phyloP scores from a whole-genome alignment of 2,329 filamentous ascomycete species.

The Colletotrichum salicis region DNA sequence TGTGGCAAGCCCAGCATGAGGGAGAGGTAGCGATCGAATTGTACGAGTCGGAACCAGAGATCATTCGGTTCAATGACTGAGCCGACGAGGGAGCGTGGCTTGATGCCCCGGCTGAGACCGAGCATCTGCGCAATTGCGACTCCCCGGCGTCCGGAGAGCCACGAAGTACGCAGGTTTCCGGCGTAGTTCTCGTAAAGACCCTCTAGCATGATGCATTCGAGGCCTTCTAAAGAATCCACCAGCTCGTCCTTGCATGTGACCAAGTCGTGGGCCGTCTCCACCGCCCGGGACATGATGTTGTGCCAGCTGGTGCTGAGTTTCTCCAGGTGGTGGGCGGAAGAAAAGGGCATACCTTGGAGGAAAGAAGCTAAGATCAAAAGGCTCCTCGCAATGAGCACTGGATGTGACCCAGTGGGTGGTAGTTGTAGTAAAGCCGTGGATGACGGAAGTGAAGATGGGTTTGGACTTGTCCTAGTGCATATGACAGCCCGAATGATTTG shows the following conservation, averaged over 20 bases:
- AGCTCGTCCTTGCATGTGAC: slow-evolving; percentile 60
- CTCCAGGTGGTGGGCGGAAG: background rate
- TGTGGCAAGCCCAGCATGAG: slow-evolving; percentile 54
- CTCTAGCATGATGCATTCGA: slow-evolving; percentile 63
- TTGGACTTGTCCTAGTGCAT: background rate
- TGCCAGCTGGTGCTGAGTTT: slow-evolving; percentile 39
- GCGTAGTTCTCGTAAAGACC: slow-evolving; percentile 57
- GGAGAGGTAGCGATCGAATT: slow-evolving; percentile 49
- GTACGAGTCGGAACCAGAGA: slow-evolving; percentile 52
- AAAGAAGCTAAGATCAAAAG: slow-evolving; percentile 51
- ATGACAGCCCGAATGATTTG: slow-evolving; percentile 14
- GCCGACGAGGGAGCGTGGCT: background rate
- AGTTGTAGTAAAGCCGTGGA: background rate
- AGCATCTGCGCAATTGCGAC: slow-evolving; percentile 57
- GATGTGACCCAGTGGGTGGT: slow-evolving; percentile 35
- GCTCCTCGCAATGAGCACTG: slow-evolving; percentile 53
- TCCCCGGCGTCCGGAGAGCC: slow-evolving; percentile 56
- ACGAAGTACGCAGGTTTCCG: slow-evolving; percentile 58
- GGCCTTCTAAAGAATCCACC: slow-evolving; percentile 55
- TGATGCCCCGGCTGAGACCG: slow-evolving; percentile 43
- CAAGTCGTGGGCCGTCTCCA: slow-evolving; percentile 44
- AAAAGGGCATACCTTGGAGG: slow-evolving; percentile 43
- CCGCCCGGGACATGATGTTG: slow-evolving; percentile 40
- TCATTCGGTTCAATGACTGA: slow-evolving; percentile 22
- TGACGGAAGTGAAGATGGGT: background rate